A percentile compares a stretch with the other conserved stretches of the same genome.
Evolutionary conservation across 2,329 filamentous ascomycete genomes (phyloP).

Genomic region (Fusarium sp.): DNA sequence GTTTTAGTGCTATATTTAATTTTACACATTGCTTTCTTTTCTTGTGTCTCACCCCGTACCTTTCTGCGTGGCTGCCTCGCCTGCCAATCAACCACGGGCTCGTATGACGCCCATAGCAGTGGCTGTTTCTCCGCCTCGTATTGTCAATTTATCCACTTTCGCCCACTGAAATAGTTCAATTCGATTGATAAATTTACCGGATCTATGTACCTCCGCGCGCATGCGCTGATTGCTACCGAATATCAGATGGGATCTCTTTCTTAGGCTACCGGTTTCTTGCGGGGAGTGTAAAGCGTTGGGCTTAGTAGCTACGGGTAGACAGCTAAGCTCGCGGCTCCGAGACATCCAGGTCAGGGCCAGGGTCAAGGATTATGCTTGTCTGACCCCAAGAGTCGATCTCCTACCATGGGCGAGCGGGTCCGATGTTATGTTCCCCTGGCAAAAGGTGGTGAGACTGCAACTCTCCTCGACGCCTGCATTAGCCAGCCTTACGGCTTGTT

Average conservation of each 20-base stretch:
- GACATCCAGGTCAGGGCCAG: background rate
- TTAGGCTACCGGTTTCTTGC: background rate
- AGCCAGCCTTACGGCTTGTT: slow-evolving; percentile 33
- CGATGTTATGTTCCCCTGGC: slow-evolving; percentile 18
- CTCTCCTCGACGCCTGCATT: slow-evolving; percentile 30
- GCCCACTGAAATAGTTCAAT: too few species aligned
- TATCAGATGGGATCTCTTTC: background rate
- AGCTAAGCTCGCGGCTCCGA: slow-evolving; percentile 8
- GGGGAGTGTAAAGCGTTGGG: background rate
- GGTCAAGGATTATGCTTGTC: slow-evolving; percentile 25
- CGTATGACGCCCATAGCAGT: slow-evolving; percentile 25
- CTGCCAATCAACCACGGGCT: slow-evolving; percentile 33
- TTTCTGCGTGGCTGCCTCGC: slow-evolving; percentile 23
- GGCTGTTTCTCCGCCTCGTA: slow-evolving; percentile 24
- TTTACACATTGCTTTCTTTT: background rate
- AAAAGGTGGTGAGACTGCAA: slow-evolving; percentile 3
- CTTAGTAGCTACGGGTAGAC: background rate
- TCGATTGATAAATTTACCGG: background rate
- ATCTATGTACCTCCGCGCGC: slow-evolving; percentile 21
- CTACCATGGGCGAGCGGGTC: background rate
- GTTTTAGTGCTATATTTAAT: slow-evolving; percentile 28
- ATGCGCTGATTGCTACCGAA: background rate
- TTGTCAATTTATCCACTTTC: background rate
- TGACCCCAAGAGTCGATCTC: slow-evolving; percentile 5
- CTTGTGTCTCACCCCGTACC: slow-evolving; percentile 24